Evolutionary conservation across 495 filamentous ascomycete species (phyloP).

Genomic region (Venustampulla echinocandica): DNA sequence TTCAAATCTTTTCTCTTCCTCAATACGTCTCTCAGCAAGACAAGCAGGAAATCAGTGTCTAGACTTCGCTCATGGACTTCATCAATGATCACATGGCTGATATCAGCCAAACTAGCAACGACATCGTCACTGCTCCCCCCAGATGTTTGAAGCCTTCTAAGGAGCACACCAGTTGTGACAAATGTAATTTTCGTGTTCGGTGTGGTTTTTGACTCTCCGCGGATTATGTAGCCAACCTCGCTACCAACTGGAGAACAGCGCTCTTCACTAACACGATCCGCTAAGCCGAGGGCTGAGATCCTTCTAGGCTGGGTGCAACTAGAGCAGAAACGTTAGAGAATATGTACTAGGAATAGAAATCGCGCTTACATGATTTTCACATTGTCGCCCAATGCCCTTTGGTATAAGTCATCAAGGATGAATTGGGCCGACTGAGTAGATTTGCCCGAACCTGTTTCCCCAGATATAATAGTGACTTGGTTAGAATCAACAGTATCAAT

Average conservation of each 20-base stretch:
- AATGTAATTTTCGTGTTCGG: slow-evolving; percentile 79
- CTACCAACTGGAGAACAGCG: slow-evolving; percentile 72
- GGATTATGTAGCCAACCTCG: slow-evolving; percentile 90
- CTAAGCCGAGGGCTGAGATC: slow-evolving; percentile 89
- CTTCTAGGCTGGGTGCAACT: slow-evolving; percentile 84
- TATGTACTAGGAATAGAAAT: background rate
- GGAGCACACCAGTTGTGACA: slow-evolving; percentile 92
- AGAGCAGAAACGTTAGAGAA: slow-evolving; percentile 2
- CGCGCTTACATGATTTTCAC: slow-evolving; percentile 65
- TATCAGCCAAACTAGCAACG: slow-evolving; percentile 69
- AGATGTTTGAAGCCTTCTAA: slow-evolving; percentile 80
- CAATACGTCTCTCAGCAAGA: slow-evolving; percentile 79
- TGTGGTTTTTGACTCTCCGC: slow-evolving; percentile 70
- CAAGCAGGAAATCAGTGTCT: slow-evolving; percentile 90
- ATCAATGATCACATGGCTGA: slow-evolving; percentile 92
- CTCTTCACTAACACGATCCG: slow-evolving; percentile 90
- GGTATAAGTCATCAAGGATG: slow-evolving; percentile 84
- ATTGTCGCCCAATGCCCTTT: slow-evolving; percentile 57
- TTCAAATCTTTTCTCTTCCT: slow-evolving; percentile 70
- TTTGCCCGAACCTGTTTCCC: slow-evolving; percentile 94
- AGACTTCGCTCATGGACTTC: slow-evolving; percentile 95
- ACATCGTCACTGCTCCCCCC: slow-evolving; percentile 69
- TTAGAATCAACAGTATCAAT: slow-evolving; percentile 60
- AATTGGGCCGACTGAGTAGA: slow-evolving; percentile 97
- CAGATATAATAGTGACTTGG: slow-evolving; percentile 91